Conservation (phyloP, 345 rosid species). For the Gossypium ekmanianum region DNA sequence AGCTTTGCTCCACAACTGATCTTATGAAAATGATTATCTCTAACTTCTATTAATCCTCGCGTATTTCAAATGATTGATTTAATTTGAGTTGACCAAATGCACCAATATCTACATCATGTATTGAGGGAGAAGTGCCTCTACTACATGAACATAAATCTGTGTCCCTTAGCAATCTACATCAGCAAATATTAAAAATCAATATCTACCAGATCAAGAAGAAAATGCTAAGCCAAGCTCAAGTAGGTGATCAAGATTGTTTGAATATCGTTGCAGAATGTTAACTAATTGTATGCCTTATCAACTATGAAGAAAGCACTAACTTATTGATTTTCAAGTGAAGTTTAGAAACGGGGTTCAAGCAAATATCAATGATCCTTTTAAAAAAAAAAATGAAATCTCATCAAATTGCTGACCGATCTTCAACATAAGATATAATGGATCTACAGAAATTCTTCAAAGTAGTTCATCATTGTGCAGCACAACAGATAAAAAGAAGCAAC, state of each 20-base stretch:
- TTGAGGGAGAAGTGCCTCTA: neutral
- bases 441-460: conserved; percentile 4
- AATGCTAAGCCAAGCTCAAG: neutral
- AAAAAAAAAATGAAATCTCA: neutral
- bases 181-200: neutral
- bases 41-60: neutral
- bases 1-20: neutral
- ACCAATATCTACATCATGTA: neutral
- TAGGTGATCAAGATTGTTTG: neutral
- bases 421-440: neutral
- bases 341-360: neutral
- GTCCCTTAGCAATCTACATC: neutral
- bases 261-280: neutral
- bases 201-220: neutral
- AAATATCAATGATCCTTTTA: conserved; percentile 7
- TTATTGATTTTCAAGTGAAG: neutral
- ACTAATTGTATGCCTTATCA: neutral
- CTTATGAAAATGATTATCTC: neutral
- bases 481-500: neutral
- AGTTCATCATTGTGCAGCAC: neutral
- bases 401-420: neutral
- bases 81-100: conserved; percentile 1
- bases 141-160: neutral
- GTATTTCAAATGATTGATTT: neutral
- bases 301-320: neutral